Evolutionary conservation across 495 filamentous ascomycete genomes (phyloP).

Genomic region (Acidomyces sp.): DNA sequence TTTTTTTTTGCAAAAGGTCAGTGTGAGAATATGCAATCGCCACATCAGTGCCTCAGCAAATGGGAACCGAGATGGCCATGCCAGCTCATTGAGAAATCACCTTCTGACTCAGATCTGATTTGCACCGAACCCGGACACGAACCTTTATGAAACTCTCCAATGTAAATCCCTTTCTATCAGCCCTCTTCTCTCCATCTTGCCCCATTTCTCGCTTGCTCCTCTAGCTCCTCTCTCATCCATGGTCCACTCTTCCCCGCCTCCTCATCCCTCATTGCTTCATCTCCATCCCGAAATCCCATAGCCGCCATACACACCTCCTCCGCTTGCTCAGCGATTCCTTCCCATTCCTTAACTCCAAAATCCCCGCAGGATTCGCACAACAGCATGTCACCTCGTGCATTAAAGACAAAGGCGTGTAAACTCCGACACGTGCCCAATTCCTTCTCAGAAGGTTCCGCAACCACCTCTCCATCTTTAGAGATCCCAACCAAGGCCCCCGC

Average conservation of each 20-base stretch:
- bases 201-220: slow-evolving; percentile 7
- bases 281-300: slow-evolving; percentile 2
- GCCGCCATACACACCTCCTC: slow-evolving; percentile 41
- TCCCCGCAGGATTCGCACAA: slow-evolving; percentile 68
- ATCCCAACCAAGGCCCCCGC: slow-evolving; percentile 32
- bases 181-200: slow-evolving; percentile 15
- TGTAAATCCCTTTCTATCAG: no score
- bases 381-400: slow-evolving; percentile 58
- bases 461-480: slow-evolving; percentile 35
- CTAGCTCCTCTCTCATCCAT: slow-evolving; percentile 15
- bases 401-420: slow-evolving; percentile 65
- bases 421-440: slow-evolving; percentile 39
- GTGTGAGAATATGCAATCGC: no score
- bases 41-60: no score
- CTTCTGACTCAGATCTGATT: no score
- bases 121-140: no score
- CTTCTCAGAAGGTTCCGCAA: slow-evolving; percentile 41
- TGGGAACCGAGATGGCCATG: no score
- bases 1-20: no score
- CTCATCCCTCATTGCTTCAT: slow-evolving; percentile 10
- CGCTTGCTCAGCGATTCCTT: slow-evolving; percentile 51
- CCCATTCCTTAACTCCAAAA: slow-evolving; percentile 69
- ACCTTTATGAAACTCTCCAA: no score
- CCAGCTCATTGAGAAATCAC: no score
- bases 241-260: neutral